phyloP scores from a whole-genome alignment of 2,329 filamentous ascomycete species.

The Onygenales sp. region DNA sequence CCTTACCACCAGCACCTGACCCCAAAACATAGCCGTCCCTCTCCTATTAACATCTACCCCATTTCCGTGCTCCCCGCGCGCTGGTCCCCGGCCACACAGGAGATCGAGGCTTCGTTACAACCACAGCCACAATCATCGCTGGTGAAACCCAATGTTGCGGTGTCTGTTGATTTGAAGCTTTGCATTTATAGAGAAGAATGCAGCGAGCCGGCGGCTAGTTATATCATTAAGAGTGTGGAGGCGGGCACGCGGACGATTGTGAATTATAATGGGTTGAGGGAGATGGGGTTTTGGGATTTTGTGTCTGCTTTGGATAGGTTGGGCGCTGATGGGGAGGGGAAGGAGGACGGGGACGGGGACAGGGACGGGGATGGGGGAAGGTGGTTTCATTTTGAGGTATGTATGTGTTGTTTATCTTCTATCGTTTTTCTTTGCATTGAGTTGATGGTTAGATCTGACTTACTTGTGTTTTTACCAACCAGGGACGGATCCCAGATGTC shows the following conservation, averaged over 20 bases:
- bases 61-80: slow-evolving; percentile 44
- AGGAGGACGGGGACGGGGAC: background rate
- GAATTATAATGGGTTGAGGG: slow-evolving; percentile 57
- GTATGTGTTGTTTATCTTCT: slow-evolving; percentile 2
- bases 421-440: background rate
- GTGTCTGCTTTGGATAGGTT: slow-evolving; percentile 27
- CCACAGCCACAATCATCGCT: background rate
- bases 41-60: slow-evolving; percentile 22
- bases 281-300: slow-evolving; percentile 60
- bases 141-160: background rate
- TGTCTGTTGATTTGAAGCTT: slow-evolving; percentile 39
- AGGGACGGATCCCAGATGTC: slow-evolving; percentile 56
- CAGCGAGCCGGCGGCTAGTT: slow-evolving; percentile 55
- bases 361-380: slow-evolving; percentile 8
- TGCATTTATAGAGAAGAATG: slow-evolving; percentile 52
- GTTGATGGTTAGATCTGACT: no score
- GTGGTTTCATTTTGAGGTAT: slow-evolving; percentile 59
- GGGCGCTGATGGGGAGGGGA: background rate
- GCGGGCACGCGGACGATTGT: slow-evolving; percentile 60
- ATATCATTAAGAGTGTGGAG: slow-evolving; percentile 54
- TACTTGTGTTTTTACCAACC: background rate
- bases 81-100: slow-evolving; percentile 41
- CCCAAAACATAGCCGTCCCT: background rate
- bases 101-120: slow-evolving; percentile 48
- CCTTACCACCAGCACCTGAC: slow-evolving; percentile 4